A percentile compares a stretch with the other conserved stretches of the same genome.
These are phyloP conservation scores for Candida berthetii DNA, from an alignment of 805 yeast species.

Conservation along the genomic window DNA sequence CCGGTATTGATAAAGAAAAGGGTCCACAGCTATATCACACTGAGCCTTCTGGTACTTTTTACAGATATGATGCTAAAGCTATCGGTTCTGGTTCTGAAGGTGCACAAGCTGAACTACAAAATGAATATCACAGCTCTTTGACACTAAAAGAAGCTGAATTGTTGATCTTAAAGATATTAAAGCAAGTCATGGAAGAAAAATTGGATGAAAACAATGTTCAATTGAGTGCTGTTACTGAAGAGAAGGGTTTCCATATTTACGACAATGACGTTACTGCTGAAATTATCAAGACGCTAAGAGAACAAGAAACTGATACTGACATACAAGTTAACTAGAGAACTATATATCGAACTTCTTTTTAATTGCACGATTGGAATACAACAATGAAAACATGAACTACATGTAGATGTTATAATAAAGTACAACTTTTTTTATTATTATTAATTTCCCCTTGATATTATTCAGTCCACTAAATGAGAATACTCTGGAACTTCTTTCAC, in stretches of 20 bases:
- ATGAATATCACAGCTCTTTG: conserved; percentile 90
- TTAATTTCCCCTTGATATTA: neutral
- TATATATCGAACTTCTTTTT: neutral
- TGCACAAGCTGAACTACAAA: conserved; percentile 96
- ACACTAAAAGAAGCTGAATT: conserved; percentile 91
- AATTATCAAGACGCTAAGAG: conserved; percentile 72
- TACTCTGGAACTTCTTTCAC: conserved; percentile 91
- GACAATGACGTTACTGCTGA: conserved; percentile 76
- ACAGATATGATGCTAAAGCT: conserved; percentile 97
- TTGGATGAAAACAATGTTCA: conserved; percentile 93
- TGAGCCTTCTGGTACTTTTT: conserved; percentile 98
- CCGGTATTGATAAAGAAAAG: conserved; percentile 87
- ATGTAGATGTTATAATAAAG: neutral
- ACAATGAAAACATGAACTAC: no score
- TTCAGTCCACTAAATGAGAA: conserved; percentile 65
- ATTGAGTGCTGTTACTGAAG: conserved; percentile 85
- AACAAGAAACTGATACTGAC: conserved; percentile 44
- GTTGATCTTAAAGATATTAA: conserved; percentile 79
- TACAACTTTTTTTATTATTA: no score
- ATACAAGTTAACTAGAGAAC: neutral
- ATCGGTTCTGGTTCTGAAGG: conserved; percentile 99
- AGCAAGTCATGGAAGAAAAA: conserved; percentile 99
- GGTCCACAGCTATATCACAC: conserved; percentile 98
- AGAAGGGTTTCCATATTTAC: conserved; percentile 81
- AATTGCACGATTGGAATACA: neutral